Evolutionary conservation across 2,329 filamentous ascomycete species (phyloP), one percentile per base, ranked within the genome.

Genomic region (Pseudogymnoascus sp.): DNA sequence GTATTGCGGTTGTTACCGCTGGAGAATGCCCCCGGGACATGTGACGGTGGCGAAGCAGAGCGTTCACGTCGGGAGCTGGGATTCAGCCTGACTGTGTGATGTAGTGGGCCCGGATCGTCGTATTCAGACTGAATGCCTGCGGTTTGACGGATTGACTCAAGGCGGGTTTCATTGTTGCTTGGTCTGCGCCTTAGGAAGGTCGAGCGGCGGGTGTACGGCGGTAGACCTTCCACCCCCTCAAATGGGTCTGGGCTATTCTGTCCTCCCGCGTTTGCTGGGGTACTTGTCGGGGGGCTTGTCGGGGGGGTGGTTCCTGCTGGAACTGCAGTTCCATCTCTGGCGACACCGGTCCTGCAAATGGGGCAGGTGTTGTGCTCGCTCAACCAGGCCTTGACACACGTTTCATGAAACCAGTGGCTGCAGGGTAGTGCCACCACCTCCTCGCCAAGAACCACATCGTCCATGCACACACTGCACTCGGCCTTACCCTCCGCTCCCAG

Each of bases 401-500:
- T 79, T 63, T 87, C 87, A 71, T 97, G 93, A 73, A 96, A 97
- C 91, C 91, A 96, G 72, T 99, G 94, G 64, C 85, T 88, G 76
- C 94, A 99, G 0, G 92, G 92, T 60, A 99, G 76, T 52, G 87
- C 82, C 0, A 89, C 83, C 4, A 93, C 90, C 71, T 90, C 85
- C 31, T 90, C 86, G 10, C 86, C 89, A 37, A 89, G 71, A 26
- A 84, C 81, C 65, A 95, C 87, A 29, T 90, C 84, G 62, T 97
- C 92, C 78, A 97, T 96, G 75, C 94, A 99, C 63, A 99, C 96
- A 37, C 90, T 92, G 74, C 94, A 99, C 71, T 97, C 92, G 43
- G 86, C 88, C 63, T 88, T 90, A 6, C 82, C 83, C 61, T 85
- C 83, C 0, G 77, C 72, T 1, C 80, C 81, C 5, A 95, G 78